A percentile compares a stretch with the other conserved stretches of the same genome.
phyloP scores from a whole-genome alignment of 306 rosid species.

The Castanopsis chinensis region DNA sequence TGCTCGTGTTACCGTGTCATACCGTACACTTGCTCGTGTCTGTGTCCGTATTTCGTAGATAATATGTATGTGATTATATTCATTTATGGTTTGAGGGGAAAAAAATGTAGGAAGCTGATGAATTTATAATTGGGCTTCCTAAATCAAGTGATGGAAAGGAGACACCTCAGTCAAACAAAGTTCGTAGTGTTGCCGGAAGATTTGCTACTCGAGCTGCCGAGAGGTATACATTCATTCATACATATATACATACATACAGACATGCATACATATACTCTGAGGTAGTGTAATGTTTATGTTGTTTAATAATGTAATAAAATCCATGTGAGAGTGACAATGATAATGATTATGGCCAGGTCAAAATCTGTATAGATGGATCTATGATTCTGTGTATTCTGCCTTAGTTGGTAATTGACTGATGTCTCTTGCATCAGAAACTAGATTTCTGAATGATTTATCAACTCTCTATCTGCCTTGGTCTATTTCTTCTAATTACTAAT shows the following conservation, averaged over 20 bases:
- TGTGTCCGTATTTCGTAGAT: too few relatives aligned
- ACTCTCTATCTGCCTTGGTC: not conserved
- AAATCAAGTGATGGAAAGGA: slow-evolving; percentile 77
- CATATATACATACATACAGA: not conserved
- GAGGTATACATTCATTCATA: slow-evolving; percentile 29
- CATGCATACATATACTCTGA: too few relatives aligned
- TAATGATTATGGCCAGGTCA: not conserved
- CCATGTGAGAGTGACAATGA: not conserved
- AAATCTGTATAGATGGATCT: not conserved
- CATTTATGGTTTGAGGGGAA: too few relatives aligned
- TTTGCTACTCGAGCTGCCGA: slow-evolving; percentile 82
- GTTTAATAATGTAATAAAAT: too few relatives aligned
- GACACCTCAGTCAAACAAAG: slow-evolving; percentile 82
- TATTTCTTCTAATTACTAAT: not conserved
- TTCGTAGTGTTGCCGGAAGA: slow-evolving; percentile 83
- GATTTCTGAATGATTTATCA: not conserved
- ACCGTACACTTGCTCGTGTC: too few relatives aligned
- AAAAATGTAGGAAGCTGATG: slow-evolving; percentile 76
- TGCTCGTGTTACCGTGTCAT: too few relatives aligned
- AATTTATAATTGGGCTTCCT: slow-evolving; percentile 89
- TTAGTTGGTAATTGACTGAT: not conserved
- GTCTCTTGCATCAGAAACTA: not conserved
- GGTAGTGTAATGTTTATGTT: not conserved
- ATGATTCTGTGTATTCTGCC: too few relatives aligned
- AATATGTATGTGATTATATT: too few relatives aligned